Evolutionary conservation across 1,284 basidiomycete genomes (phyloP).

Genomic region (Boletellus dicymbophilus): DNA sequence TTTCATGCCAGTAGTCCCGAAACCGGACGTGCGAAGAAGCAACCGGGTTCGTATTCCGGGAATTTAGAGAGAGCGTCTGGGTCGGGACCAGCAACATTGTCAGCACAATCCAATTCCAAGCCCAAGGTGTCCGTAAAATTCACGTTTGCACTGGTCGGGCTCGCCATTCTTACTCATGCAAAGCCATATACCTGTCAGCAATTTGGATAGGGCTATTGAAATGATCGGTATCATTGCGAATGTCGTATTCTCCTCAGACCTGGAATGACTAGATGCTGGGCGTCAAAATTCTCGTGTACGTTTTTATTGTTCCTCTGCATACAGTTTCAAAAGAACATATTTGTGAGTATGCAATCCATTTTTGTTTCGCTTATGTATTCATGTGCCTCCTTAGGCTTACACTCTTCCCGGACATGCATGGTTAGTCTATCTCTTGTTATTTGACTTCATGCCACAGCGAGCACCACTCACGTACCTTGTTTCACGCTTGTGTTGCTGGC

Average conservation of each 20-base stretch:
- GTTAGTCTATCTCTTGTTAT: constrained; percentile 11
- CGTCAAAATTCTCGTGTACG: constrained; percentile 37
- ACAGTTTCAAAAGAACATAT: constrained; percentile 40
- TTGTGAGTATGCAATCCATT: constrained; percentile 38
- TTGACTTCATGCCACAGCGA: constrained; percentile 35
- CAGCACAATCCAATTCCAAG: no score
- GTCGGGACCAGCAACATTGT: no score
- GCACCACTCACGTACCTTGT: constrained; percentile 43
- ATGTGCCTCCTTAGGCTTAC: constrained; percentile 32
- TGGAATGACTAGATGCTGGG: constrained; percentile 34
- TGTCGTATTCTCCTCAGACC: constrained; percentile 33
- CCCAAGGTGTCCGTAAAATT: no score
- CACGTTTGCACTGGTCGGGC: no score
- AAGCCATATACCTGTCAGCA: constrained; percentile 43
- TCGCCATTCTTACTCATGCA: constrained; percentile 39
- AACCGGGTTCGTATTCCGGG: no score
- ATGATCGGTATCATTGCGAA: constrained; percentile 31
- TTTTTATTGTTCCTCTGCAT: constrained; percentile 33
- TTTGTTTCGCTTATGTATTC: neutral
- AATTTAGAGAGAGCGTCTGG: no score
- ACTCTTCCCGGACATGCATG: constrained; percentile 37
- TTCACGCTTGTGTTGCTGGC: constrained; percentile 46
- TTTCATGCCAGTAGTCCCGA: no score
- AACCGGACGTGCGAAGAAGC: no score
- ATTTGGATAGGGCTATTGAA: constrained; percentile 32